phyloP scores from a whole-genome alignment of 1,139 yeast species.

The Hansenula sp. region DNA sequence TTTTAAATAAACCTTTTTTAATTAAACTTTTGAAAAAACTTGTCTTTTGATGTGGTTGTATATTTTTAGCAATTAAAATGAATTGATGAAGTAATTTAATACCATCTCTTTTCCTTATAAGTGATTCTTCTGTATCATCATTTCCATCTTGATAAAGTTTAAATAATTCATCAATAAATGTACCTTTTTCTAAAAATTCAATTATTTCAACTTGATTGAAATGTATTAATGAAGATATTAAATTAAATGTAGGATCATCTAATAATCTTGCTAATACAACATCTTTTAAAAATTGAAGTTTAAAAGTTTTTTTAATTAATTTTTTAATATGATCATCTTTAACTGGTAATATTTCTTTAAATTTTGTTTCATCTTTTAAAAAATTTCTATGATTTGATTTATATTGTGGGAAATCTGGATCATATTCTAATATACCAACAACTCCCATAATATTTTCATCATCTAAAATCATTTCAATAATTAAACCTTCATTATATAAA shows the following conservation, averaged over 20 bases:
- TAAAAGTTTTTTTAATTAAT: constrained; percentile 68
- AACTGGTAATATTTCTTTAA: constrained; percentile 71
- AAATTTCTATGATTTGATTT: constrained; percentile 79
- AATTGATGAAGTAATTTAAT: constrained; percentile 79
- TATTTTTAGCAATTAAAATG: constrained; percentile 65
- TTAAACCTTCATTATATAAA: constrained; percentile 62
- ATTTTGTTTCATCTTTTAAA: constrained; percentile 50
- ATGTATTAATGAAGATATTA: constrained; percentile 63
- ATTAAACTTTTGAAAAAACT: constrained; percentile 64
- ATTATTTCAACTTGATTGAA: constrained; percentile 69
- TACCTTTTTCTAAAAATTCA: constrained; percentile 56
- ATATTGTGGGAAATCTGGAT: constrained; percentile 72
- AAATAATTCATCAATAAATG: constrained; percentile 48
- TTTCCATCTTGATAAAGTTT: constrained; percentile 39
- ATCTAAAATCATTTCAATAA: constrained; percentile 63
- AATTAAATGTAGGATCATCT: constrained; percentile 72
- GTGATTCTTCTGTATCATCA: constrained; percentile 5
- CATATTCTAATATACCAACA: constrained; percentile 87
- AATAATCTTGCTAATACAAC: constrained; percentile 76
- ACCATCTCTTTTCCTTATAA: constrained; percentile 55
- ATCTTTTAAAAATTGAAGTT: constrained; percentile 77
- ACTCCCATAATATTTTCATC: constrained; percentile 60
- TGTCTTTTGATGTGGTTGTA: constrained; percentile 60
- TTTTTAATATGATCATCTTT: constrained; percentile 43
- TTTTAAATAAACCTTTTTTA: constrained; percentile 62